Conservation (phyloP, 1,284 basidiomycete genomes). For the Xerocomus minutiporus region DNA sequence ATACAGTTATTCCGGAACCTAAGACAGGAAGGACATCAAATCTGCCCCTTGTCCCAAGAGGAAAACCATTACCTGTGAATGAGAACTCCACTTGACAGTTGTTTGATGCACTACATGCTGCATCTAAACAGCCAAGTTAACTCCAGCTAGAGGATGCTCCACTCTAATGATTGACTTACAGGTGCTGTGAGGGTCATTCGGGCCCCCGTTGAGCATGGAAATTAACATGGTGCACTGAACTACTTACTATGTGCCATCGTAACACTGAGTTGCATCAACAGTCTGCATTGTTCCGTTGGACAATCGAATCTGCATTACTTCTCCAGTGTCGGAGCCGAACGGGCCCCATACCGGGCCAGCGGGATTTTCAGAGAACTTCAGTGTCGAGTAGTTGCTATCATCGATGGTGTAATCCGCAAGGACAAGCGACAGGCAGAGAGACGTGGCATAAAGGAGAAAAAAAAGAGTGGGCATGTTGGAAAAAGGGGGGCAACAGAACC, state of each 20-base stretch:
- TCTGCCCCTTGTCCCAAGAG: not conserved
- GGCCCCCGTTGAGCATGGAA: conserved; percentile 4
- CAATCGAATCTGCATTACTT: conserved; percentile 15
- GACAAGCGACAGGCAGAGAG: not conserved
- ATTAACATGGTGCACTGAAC: not conserved
- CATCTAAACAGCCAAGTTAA: conserved; percentile 17
- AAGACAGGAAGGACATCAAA: not conserved
- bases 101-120: conserved; percentile 20
- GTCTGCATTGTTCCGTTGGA: conserved; percentile 25
- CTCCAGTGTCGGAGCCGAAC: conserved; percentile 21
- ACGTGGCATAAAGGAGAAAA: too few relatives aligned
- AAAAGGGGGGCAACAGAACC: too few relatives aligned
- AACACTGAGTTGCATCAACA: conserved; percentile 22
- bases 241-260: conserved; percentile 23
- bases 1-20: conserved; percentile 31
- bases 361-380: conserved; percentile 27
- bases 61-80: conserved; percentile 8
- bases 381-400: conserved; percentile 21
- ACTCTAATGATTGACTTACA: conserved; percentile 17
- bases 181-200: conserved; percentile 13
- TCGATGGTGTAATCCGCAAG: conserved; percentile 24
- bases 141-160: not conserved
- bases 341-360: conserved; percentile 24
- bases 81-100: conserved; percentile 27
- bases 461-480: too few relatives aligned